These are phyloP conservation scores for Paecilomyces fulvus DNA, from an alignment of 2,329 filamentous ascomycete genomes.

Conservation along the genomic window DNA sequence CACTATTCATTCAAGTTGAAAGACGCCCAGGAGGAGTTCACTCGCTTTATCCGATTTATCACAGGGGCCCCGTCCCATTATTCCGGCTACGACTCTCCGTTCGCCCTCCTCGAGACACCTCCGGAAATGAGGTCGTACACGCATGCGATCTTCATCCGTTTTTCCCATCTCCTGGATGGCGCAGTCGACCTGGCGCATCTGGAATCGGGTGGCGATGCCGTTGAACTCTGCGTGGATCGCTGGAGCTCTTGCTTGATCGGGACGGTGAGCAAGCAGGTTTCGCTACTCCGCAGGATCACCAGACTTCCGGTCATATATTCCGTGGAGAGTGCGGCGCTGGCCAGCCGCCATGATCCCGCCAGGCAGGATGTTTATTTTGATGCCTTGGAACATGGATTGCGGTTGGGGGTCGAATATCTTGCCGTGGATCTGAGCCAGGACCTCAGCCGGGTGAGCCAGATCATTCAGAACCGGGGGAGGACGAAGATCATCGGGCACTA, in stretches of 20 bases:
- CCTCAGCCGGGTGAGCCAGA: slow-evolving; percentile 14
- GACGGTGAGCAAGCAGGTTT: slow-evolving; percentile 47
- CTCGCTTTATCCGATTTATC: slow-evolving; percentile 50
- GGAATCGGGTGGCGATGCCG: slow-evolving; percentile 51
- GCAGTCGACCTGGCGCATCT: slow-evolving; percentile 42
- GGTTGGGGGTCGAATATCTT: slow-evolving; percentile 34
- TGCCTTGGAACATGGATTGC: slow-evolving; percentile 31
- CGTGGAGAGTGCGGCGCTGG: slow-evolving; percentile 33
- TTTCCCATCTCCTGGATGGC: slow-evolving; percentile 25
- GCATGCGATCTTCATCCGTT: slow-evolving; percentile 31
- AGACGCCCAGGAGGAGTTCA: slow-evolving; percentile 52
- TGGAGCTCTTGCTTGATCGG: slow-evolving; percentile 45
- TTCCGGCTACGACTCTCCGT: slow-evolving; percentile 51
- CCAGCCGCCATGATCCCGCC: slow-evolving; percentile 6
- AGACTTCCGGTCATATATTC: slow-evolving; percentile 51
- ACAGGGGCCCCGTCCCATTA: slow-evolving; percentile 46
- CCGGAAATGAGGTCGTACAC: slow-evolving; percentile 48
- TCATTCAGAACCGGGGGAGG: slow-evolving; percentile 27
- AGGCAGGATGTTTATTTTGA: slow-evolving; percentile 20
- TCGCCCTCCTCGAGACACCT: slow-evolving; percentile 51
- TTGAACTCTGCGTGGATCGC: slow-evolving; percentile 52
- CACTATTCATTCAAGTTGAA: slow-evolving; percentile 42
- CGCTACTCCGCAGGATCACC: slow-evolving; percentile 49
- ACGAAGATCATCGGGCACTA: slow-evolving; percentile 35
- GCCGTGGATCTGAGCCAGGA: slow-evolving; percentile 28